phyloP scores from a whole-genome alignment of 2,329 filamentous ascomycete genomes.

The Pezicula rhizophila region DNA sequence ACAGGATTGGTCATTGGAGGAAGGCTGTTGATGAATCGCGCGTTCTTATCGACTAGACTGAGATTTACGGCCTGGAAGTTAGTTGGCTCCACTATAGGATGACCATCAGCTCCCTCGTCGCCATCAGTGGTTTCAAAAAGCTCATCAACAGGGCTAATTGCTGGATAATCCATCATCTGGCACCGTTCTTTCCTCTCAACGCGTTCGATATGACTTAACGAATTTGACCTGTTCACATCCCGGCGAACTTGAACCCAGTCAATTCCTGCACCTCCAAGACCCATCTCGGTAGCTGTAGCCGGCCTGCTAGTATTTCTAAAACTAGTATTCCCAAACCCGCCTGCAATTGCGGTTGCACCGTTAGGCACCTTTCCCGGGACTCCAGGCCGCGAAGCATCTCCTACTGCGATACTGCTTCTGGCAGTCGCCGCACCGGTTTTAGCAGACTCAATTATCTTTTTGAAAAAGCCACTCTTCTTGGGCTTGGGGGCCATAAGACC shows the following conservation, averaged over 20 bases:
- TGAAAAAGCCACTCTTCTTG: constrained; percentile 86
- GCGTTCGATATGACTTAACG: constrained; percentile 81
- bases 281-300: constrained; percentile 59
- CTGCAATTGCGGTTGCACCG: constrained; percentile 45
- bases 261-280: constrained; percentile 48
- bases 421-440: constrained; percentile 91
- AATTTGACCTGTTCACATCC: constrained; percentile 93
- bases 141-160: constrained; percentile 84
- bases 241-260: constrained; percentile 98
- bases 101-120: constrained; percentile 81
- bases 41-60: constrained; percentile 88
- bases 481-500: constrained; percentile 71
- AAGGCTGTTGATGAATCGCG: constrained; percentile 79
- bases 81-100: constrained; percentile 73
- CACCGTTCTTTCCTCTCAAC: constrained; percentile 81
- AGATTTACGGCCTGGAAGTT: constrained; percentile 79
- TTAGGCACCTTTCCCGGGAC: constrained; percentile 23
- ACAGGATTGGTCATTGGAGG: constrained; percentile 77
- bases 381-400: constrained; percentile 36
- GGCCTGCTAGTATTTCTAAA: constrained; percentile 11
- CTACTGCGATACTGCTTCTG: constrained; percentile 73
- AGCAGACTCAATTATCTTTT: constrained; percentile 88
- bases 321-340: constrained; percentile 34
- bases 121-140: constrained; percentile 80
- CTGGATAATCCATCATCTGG: constrained; percentile 88